Conservation (phyloP, 148 eudicot species). For the Rheum nobile region DNA sequence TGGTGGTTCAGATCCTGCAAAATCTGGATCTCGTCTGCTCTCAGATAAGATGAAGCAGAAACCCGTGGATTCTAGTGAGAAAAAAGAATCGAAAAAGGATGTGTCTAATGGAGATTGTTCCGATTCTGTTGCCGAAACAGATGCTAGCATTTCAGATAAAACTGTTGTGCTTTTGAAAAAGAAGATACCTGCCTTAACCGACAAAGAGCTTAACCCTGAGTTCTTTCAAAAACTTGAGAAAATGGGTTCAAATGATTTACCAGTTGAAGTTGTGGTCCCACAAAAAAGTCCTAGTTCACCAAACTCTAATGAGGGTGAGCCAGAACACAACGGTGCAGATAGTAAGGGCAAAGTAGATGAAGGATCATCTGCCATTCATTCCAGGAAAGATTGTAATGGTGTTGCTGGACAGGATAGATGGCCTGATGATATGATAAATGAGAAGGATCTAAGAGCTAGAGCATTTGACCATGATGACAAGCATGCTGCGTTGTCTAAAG, state of each 20-base stretch:
- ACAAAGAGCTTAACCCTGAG: slow-evolving; percentile 80
- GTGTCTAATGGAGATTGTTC: slow-evolving; percentile 29
- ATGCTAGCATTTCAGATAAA: slow-evolving; percentile 49
- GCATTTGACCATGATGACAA: slow-evolving; percentile 24
- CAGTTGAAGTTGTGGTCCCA: slow-evolving; percentile 82
- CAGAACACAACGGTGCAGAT: slow-evolving; percentile 26
- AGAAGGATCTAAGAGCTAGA: slow-evolving; percentile 28
- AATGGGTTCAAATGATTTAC: slow-evolving; percentile 51
- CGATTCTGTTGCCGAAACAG: slow-evolving; percentile 36
- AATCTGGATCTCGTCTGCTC: slow-evolving; percentile 25
- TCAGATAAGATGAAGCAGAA: slow-evolving; percentile 29
- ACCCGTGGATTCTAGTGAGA: slow-evolving; percentile 22
- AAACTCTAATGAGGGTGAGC: slow-evolving; percentile 29
- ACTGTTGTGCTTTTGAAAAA: slow-evolving; percentile 69
- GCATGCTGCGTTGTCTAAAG: slow-evolving; percentile 18
- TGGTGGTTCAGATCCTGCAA: slow-evolving; percentile 35
- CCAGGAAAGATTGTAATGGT: neutral
- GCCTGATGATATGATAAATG: slow-evolving; percentile 24
- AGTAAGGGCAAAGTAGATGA: slow-evolving; percentile 25
- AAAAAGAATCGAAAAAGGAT: slow-evolving; percentile 29
- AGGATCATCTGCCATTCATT: neutral
- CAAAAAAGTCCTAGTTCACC: slow-evolving; percentile 50
- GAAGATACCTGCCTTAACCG: slow-evolving; percentile 66
- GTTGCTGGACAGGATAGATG: neutral
- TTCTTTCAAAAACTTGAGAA: slow-evolving; percentile 85